Percentiles rank a stretch among this genome's conserved stretches.
Conservation (phyloP, 2,329 filamentous ascomycete genomes). For the Metarhizium rileyi region DNA sequence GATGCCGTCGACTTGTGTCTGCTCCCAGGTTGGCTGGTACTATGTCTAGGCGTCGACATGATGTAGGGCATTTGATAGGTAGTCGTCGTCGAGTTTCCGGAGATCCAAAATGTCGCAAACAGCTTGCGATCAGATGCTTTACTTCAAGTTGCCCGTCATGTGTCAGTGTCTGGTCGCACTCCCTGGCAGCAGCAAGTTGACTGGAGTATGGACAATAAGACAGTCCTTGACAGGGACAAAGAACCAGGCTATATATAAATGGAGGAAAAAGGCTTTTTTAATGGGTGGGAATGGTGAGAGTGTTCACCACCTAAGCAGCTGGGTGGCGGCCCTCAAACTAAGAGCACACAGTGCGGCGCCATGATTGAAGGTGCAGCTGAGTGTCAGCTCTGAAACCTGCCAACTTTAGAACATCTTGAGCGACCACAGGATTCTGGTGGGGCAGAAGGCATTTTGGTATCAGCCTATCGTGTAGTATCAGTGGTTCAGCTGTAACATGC, state of each 20-base stretch:
- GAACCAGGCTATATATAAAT: background rate
- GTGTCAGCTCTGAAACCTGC: conserved; percentile 16
- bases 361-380: background rate
- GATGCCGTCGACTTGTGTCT: conserved; percentile 57
- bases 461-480: too few relatives aligned
- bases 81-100: background rate
- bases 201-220: background rate
- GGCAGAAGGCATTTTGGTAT: background rate
- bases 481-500: too few relatives aligned
- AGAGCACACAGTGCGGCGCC: background rate
- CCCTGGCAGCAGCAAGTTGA: background rate
- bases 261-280: background rate
- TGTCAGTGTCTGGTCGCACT: background rate
- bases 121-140: background rate
- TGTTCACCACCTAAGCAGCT: background rate
- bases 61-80: background rate
- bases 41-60: conserved; percentile 21
- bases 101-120: background rate
- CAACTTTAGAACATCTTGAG: too few relatives aligned
- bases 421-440: background rate
- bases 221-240: background rate
- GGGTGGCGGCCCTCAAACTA: background rate
- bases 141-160: background rate
- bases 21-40: conserved; percentile 15
- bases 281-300: background rate